Percentiles rank a stretch among this genome's conserved stretches.
phyloP scores from a whole-genome alignment of 2,329 filamentous ascomycete species.

The Botrytis hyacinthi region DNA sequence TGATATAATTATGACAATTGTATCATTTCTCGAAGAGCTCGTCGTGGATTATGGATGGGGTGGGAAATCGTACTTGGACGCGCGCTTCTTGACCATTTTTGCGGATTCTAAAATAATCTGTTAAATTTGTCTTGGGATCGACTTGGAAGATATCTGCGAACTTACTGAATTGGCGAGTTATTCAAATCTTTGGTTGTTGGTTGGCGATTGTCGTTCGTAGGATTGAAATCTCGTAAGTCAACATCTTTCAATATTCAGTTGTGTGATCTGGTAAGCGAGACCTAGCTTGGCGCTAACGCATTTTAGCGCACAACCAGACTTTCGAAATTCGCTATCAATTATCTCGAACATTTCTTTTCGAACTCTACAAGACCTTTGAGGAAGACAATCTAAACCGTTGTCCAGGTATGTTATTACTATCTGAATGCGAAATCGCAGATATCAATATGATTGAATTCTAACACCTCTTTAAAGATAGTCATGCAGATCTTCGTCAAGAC shows the following conservation, averaged over 20 bases:
- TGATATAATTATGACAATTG: neutral
- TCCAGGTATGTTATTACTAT: constrained; percentile 33
- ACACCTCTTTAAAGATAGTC: constrained; percentile 47
- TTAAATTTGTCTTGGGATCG: constrained; percentile 4
- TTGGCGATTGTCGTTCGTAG: constrained; percentile 20
- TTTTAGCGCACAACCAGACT: constrained; percentile 17
- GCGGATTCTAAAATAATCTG: constrained; percentile 48
- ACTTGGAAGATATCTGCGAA: neutral
- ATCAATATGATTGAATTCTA: neutral
- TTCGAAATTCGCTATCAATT: constrained; percentile 10
- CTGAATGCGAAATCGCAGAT: neutral
- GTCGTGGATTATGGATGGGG: neutral
- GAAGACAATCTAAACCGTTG: constrained; percentile 37
- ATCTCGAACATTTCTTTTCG: constrained; percentile 20
- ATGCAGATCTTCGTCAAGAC: constrained; percentile 59
- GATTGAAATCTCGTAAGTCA: constrained; percentile 5
- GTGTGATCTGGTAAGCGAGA: constrained; percentile 23
- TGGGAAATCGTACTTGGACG: constrained; percentile 55
- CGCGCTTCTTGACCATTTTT: constrained; percentile 72
- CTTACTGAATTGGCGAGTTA: constrained; percentile 28
- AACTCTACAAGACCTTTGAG: constrained; percentile 30
- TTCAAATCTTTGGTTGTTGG: constrained; percentile 27
- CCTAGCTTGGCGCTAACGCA: constrained; percentile 12
- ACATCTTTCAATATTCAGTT: constrained; percentile 16
- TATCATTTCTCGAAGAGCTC: constrained; percentile 21